A percentile compares a stretch with the other conserved stretches of the same genome.
phyloP scores from a whole-genome alignment of 1,284 basidiomycete genomes.

The Irpex sp. region DNA sequence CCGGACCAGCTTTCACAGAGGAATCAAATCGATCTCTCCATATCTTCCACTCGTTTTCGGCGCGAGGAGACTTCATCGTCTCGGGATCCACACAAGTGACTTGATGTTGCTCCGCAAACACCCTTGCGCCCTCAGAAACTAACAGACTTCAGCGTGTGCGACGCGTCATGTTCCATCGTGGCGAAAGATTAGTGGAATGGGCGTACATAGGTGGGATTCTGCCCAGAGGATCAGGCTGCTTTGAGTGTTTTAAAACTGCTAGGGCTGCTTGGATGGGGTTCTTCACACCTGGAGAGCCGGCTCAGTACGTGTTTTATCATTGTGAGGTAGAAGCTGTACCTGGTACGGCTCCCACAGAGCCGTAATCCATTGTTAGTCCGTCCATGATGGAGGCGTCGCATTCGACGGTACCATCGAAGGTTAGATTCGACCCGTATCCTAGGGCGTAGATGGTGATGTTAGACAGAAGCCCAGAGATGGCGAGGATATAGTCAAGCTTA shows the following conservation, averaged over 20 bases:
- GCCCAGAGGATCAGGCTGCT: slow-evolving; percentile 47
- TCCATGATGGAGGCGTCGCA: slow-evolving; percentile 78
- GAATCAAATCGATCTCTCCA: slow-evolving; percentile 52
- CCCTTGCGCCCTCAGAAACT: slow-evolving; percentile 48
- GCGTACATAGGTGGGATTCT: slow-evolving; percentile 57
- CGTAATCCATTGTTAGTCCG: slow-evolving; percentile 48
- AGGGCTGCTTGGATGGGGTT: slow-evolving; percentile 64
- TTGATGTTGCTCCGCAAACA: slow-evolving; percentile 37
- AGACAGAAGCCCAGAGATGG: no score
- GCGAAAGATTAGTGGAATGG: not conserved
- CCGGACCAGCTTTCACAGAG: not conserved
- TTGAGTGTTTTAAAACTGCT: slow-evolving; percentile 50
- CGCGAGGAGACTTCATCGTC: slow-evolving; percentile 44
- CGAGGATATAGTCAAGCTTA: no score
- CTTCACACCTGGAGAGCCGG: slow-evolving; percentile 45
- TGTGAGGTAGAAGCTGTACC: slow-evolving; percentile 34
- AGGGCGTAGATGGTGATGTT: no score
- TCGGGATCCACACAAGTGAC: slow-evolving; percentile 36
- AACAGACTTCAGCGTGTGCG: slow-evolving; percentile 26
- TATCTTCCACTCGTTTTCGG: slow-evolving; percentile 50
- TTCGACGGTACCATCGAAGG: slow-evolving; percentile 63
- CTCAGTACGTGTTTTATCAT: not conserved
- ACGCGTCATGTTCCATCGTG: not conserved
- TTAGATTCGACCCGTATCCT: slow-evolving; percentile 77
- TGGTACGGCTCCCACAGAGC: slow-evolving; percentile 66